Evolutionary conservation across 495 filamentous ascomycete genomes (phyloP).

Genomic region (Trichoderma orchidacearum): DNA sequence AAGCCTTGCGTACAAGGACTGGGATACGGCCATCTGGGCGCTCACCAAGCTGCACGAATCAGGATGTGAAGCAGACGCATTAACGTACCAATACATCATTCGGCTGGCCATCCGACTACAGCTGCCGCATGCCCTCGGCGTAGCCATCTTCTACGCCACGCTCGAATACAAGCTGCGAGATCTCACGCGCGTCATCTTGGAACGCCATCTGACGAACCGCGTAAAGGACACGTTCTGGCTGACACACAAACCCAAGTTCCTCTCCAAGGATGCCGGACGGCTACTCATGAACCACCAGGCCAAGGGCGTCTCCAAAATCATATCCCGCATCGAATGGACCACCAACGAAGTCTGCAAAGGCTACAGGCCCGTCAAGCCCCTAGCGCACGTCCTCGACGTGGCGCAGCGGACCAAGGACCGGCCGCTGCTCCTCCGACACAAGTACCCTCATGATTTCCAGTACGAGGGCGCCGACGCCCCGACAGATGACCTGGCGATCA

Average conservation of each 20-base stretch:
- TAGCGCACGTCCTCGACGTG: not conserved
- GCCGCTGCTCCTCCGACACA: not conserved
- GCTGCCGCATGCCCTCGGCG: not conserved
- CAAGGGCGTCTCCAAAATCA: not conserved
- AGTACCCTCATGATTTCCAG: not conserved
- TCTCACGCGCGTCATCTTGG: not conserved
- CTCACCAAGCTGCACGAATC: not conserved
- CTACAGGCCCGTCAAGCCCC: not conserved
- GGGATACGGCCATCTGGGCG: not conserved
- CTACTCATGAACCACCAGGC: not conserved
- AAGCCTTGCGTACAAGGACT: not conserved
- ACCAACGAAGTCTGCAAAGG: not conserved
- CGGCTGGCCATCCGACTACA: not conserved
- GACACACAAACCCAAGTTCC: not conserved
- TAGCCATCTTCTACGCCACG: not conserved
- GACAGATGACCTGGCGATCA: not conserved
- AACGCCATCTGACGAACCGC: not conserved
- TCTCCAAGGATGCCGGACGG: not conserved
- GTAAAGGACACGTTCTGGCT: not conserved
- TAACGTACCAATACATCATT: not conserved
- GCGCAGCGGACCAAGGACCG: not conserved
- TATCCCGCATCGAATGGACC: not conserved
- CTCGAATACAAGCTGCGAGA: not conserved
- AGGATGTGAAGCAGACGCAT: not conserved
- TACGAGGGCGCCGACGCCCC: not conserved